Conservation (phyloP, 768 basidiomycete genomes). For the Tricholoma saponaceum region DNA sequence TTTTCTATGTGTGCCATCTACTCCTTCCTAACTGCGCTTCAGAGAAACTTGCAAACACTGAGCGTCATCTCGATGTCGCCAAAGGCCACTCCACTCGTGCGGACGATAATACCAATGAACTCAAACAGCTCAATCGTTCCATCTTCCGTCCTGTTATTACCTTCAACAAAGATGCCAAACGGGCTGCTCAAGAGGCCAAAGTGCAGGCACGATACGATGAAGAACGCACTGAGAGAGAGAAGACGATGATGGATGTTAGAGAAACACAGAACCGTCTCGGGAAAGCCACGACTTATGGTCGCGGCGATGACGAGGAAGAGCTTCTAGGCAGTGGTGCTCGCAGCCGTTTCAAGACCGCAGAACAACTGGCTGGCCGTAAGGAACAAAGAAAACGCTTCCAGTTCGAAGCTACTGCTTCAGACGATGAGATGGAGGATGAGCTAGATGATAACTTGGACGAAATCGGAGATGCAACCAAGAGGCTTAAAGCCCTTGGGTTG, state of each 20-base stretch:
- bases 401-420: conserved; percentile 86
- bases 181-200: conserved; percentile 81
- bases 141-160: conserved; percentile 92
- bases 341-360: conserved; percentile 41
- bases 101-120: conserved; percentile 90
- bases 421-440: conserved; percentile 95
- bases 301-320: conserved; percentile 42
- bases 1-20: not conserved
- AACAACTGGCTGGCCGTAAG: conserved; percentile 52
- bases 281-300: conserved; percentile 61
- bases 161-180: conserved; percentile 91
- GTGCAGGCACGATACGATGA: conserved; percentile 83
- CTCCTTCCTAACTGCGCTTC: conserved; percentile 2
- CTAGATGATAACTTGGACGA: conserved; percentile 89
- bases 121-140: conserved; percentile 90
- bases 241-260: conserved; percentile 79
- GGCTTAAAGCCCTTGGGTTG: conserved; percentile 72
- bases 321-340: conserved; percentile 32
- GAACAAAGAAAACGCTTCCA: conserved; percentile 82
- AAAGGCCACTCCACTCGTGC: conserved; percentile 85
- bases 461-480: conserved; percentile 71
- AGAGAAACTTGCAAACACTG: conserved; percentile 91
- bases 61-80: conserved; percentile 89
- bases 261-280: conserved; percentile 87
- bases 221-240: conserved; percentile 80